A percentile compares a stretch with the other conserved stretches of the same genome.
Evolutionary conservation across 306 rosid species (phyloP).

Genomic region (Acacia acuminata): DNA sequence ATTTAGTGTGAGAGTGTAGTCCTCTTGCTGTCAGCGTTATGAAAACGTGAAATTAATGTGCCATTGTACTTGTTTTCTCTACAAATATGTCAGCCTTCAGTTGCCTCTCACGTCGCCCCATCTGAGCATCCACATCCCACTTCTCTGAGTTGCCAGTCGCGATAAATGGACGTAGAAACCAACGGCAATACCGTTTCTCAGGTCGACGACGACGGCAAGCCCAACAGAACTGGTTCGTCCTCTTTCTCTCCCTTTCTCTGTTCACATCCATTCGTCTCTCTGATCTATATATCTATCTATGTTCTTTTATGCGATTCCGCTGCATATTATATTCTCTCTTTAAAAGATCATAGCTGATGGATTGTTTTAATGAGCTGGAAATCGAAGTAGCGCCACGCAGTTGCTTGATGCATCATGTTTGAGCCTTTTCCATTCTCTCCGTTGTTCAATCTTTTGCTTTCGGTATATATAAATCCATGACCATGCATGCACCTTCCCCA

Average conservation of each 20-base stretch:
- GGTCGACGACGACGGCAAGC: constrained; percentile 35
- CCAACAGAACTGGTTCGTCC: constrained; percentile 29
- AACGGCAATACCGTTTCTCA: not conserved
- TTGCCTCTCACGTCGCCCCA: no score
- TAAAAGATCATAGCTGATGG: not conserved
- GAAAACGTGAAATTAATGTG: no score
- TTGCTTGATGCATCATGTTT: not conserved
- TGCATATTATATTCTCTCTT: not conserved
- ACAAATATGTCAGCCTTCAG: not conserved
- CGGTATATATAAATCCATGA: not conserved
- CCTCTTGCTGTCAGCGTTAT: no score
- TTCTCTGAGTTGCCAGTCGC: not conserved
- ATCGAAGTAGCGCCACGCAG: not conserved
- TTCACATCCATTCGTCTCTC: no score
- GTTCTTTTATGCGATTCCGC: no score
- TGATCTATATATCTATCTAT: no score
- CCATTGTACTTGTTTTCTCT: no score
- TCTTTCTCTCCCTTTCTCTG: not conserved
- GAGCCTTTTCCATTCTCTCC: not conserved
- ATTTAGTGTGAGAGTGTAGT: no score
- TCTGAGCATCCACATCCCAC: not conserved
- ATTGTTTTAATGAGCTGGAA: not conserved
- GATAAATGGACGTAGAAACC: not conserved
- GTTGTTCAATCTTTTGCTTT: not conserved
- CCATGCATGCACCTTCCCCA: no score